Conservation (phyloP, 2,329 filamentous ascomycete genomes). For the Ophiostoma ips region DNA sequence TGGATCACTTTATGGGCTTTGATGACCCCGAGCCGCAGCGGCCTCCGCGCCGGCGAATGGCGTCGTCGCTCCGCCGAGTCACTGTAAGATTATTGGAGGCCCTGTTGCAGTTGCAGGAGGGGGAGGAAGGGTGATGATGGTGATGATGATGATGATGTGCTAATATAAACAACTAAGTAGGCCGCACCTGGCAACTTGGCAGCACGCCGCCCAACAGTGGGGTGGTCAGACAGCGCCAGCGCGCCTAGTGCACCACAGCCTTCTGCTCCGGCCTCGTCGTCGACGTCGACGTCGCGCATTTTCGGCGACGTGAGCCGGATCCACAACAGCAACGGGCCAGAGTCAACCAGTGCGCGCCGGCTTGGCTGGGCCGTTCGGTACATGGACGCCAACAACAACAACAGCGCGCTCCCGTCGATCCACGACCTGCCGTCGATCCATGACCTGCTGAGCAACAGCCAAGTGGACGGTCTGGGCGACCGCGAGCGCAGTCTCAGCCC, state of each 20-base stretch:
- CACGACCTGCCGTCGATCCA: not conserved
- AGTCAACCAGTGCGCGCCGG: not conserved
- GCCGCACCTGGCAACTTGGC: not conserved
- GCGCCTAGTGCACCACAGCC: not conserved
- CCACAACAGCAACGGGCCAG: not conserved
- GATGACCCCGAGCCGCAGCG: not conserved
- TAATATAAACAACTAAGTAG: not conserved
- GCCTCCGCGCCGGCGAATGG: not conserved
- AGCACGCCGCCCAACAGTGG: constrained; percentile 3
- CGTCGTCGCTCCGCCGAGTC: constrained; percentile 6
- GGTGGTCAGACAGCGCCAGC: constrained; percentile 6
- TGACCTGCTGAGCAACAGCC: not conserved
- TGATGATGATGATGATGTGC: not conserved
- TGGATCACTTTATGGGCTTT: not conserved
- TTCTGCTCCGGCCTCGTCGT: not conserved
- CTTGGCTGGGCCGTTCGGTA: constrained; percentile 4
- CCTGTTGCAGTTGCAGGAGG: too few species aligned
- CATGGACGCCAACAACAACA: not conserved
- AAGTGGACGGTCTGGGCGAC: constrained; percentile 65
- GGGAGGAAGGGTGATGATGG: too few species aligned
- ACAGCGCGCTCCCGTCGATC: not conserved
- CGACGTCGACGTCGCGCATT: constrained; percentile 4
- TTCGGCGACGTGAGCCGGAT: constrained; percentile 6
- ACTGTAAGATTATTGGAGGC: constrained; percentile 1
- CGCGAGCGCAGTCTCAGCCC: constrained; percentile 71